Evolutionary conservation across 805 yeast species (phyloP).

Genomic region (Wickerhamomyces ciferrii): DNA sequence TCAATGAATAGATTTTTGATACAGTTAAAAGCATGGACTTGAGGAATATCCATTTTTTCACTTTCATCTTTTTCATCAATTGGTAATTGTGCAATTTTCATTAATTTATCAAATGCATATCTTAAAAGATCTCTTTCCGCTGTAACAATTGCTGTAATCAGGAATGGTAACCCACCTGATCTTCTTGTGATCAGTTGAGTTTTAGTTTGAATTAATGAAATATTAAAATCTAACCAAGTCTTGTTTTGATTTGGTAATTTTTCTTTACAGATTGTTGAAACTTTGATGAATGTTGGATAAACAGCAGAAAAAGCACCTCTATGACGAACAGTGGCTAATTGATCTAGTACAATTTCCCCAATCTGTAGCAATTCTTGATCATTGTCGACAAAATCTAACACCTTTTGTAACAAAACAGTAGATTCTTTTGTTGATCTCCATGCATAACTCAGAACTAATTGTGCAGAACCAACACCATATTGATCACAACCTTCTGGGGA

Average conservation of each 20-base stretch:
- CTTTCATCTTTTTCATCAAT: conserved; percentile 39
- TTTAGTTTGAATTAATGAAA: conserved; percentile 45
- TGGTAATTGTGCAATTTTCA: conserved; percentile 49
- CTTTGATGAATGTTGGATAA: conserved; percentile 69
- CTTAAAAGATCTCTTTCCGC: conserved; percentile 35
- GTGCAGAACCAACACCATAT: conserved; percentile 36
- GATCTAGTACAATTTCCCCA: conserved; percentile 57
- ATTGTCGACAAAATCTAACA: conserved; percentile 29
- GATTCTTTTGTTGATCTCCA: conserved; percentile 86
- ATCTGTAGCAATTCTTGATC: conserved; percentile 22
- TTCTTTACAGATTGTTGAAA: conserved; percentile 53
- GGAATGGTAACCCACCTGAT: conserved; percentile 87
- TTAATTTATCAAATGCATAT: conserved; percentile 44
- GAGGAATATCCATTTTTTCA: conserved; percentile 71
- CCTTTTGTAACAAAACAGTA: conserved; percentile 42
- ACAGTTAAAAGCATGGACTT: conserved; percentile 90
- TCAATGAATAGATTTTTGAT: conserved; percentile 72
- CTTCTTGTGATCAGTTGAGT: conserved; percentile 78
- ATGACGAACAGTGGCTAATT: conserved; percentile 72
- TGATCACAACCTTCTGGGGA: conserved; percentile 63
- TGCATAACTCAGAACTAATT: conserved; percentile 55
- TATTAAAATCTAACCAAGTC: conserved; percentile 55
- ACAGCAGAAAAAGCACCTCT: conserved; percentile 91
- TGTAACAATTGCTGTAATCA: conserved; percentile 69
- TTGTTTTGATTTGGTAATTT: conserved; percentile 35